phyloP scores from a whole-genome alignment of 1,284 basidiomycete genomes.

The Austroboletus novae-zelandiae region DNA sequence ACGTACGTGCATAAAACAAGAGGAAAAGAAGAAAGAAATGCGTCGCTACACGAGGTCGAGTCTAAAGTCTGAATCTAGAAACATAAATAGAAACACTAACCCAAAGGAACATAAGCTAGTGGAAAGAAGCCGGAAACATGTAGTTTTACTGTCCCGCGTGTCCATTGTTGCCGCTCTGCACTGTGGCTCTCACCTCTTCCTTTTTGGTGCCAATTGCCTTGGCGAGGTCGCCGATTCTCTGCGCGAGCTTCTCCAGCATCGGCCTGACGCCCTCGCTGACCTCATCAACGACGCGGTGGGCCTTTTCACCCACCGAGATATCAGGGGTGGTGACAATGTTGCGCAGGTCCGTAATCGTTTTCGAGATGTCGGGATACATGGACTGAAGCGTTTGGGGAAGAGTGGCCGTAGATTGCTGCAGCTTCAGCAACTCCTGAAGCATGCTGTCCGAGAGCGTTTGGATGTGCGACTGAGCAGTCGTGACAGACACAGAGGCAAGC shows the following conservation, averaged over 20 bases:
- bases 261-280: constrained; percentile 59
- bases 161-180: constrained; percentile 11
- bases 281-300: constrained; percentile 51
- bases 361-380: constrained; percentile 48
- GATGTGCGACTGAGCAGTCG: constrained; percentile 49
- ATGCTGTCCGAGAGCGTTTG: constrained; percentile 61
- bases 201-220: constrained; percentile 27
- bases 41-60: constrained; percentile 13
- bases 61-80: constrained; percentile 32
- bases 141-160: constrained; percentile 8
- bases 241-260: constrained; percentile 44
- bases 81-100: constrained; percentile 17
- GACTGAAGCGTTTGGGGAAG: constrained; percentile 57
- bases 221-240: constrained; percentile 27
- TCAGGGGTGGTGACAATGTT: constrained; percentile 51
- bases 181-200: constrained; percentile 17
- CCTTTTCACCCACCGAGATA: constrained; percentile 59
- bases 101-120: constrained; percentile 13
- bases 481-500: constrained; percentile 53
- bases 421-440: constrained; percentile 59
- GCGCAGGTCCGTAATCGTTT: constrained; percentile 50
- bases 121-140: not conserved
- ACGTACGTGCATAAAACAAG: constrained; percentile 15
- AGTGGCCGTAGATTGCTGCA: constrained; percentile 57
- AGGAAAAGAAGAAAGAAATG: constrained; percentile 12